phyloP scores from a whole-genome alignment of 495 filamentous ascomycete genomes.

The Massariosphaeria phaeospora region DNA sequence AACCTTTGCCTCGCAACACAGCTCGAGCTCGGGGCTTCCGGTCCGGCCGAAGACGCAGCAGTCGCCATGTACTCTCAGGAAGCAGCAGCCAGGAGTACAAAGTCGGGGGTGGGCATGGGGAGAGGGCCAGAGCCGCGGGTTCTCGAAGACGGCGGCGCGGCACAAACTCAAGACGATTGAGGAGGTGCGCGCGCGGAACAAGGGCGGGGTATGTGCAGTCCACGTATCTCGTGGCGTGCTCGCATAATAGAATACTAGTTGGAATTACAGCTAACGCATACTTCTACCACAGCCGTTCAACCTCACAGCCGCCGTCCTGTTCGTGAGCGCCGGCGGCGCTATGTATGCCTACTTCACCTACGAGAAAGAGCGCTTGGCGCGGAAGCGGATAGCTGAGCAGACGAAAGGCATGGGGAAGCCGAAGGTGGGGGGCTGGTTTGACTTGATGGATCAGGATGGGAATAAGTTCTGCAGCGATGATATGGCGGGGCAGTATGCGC shows the following conservation, averaged over 20 bases:
- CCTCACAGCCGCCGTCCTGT: slow-evolving; percentile 79
- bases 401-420: slow-evolving; percentile 88
- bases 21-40: background rate
- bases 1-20: slow-evolving; percentile 8
- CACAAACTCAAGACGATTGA: slow-evolving; percentile 27
- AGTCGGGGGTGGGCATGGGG: background rate
- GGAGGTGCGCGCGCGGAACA: slow-evolving; percentile 25
- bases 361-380: slow-evolving; percentile 83
- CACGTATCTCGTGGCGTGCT: background rate
- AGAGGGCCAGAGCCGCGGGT: background rate
- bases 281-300: slow-evolving; percentile 67
- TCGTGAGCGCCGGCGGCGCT: slow-evolving; percentile 68
- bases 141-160: slow-evolving; percentile 21
- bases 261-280: background rate
- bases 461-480: slow-evolving; percentile 67
- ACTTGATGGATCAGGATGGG: slow-evolving; percentile 76
- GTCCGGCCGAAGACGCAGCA: background rate
- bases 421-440: slow-evolving; percentile 85
- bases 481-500: slow-evolving; percentile 77
- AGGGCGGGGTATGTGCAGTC: slow-evolving; percentile 22
- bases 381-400: slow-evolving; percentile 79
- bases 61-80: background rate
- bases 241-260: background rate
- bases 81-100: background rate
- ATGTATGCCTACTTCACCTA: slow-evolving; percentile 84